Evolutionary conservation across 352 stramenopile genomes (phyloP).

Genomic region (Thalassiosira exigua): DNA sequence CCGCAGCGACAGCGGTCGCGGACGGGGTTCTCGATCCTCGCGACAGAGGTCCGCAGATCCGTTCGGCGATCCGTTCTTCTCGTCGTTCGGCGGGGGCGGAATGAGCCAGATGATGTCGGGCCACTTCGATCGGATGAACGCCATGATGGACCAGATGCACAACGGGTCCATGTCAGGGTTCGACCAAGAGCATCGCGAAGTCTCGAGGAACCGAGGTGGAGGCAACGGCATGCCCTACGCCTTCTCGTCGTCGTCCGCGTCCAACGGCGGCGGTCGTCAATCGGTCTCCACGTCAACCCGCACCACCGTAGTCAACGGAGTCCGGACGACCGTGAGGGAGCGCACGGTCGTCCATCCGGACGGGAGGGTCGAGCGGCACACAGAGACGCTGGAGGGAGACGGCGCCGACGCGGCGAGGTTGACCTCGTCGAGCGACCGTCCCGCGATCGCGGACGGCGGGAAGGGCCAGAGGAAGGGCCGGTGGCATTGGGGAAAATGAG

Average conservation of each 20-base stretch:
- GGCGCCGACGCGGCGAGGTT: background rate
- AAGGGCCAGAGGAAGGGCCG: constrained; percentile 7
- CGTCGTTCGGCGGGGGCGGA: constrained; percentile 32
- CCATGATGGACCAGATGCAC: constrained; percentile 62
- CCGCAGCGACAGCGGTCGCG: background rate
- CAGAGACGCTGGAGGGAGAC: constrained; percentile 54
- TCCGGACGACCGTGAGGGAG: constrained; percentile 76
- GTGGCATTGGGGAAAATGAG: too few species aligned
- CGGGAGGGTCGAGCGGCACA: constrained; percentile 76
- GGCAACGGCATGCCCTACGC: constrained; percentile 9
- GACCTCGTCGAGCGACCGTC: background rate
- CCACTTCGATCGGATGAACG: constrained; percentile 56
- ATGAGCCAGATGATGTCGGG: constrained; percentile 47
- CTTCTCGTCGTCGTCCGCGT: constrained; percentile 49
- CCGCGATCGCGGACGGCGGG: constrained; percentile 30
- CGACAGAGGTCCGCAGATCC: constrained; percentile 11
- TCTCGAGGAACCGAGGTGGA: background rate
- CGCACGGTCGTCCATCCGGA: constrained; percentile 71
- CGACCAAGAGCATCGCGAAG: constrained; percentile 17
- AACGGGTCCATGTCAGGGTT: constrained; percentile 19
- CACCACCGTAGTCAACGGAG: constrained; percentile 80
- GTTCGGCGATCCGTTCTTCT: constrained; percentile 63
- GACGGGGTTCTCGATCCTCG: background rate
- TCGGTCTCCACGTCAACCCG: constrained; percentile 69
- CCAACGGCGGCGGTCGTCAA: constrained; percentile 24